Evolutionary conservation across 73 alveolate species (phyloP).

Genomic region (Paramecium caudatum): DNA sequence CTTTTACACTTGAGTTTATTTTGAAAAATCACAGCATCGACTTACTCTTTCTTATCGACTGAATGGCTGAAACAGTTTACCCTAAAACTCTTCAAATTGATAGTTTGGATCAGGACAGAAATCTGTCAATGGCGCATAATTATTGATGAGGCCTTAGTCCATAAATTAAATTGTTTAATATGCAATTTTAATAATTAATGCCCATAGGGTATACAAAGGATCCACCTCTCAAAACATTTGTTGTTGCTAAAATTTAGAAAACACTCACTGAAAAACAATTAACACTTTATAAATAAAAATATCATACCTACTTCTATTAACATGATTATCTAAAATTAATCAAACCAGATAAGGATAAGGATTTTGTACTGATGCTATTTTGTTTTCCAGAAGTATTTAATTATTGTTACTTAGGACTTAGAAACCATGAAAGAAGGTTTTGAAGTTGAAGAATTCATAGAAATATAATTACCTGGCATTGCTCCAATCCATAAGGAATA

Average conservation of each 20-base stretch:
- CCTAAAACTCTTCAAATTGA: slow-evolving; percentile 30
- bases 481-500: background rate
- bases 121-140: slow-evolving; percentile 55
- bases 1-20: slow-evolving; percentile 29
- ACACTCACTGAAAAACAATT: background rate
- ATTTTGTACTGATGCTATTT: background rate
- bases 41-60: slow-evolving; percentile 31
- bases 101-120: slow-evolving; percentile 38
- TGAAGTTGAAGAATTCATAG: slow-evolving; percentile 2
- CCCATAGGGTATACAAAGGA: background rate
- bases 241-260: slow-evolving; percentile 7
- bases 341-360: background rate
- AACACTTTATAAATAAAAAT: background rate
- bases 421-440: background rate
- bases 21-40: slow-evolving; percentile 57
- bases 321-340: slow-evolving; percentile 17
- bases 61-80: slow-evolving; percentile 32
- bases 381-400: background rate
- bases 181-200: slow-evolving; percentile 26
- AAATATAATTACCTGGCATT: too few species aligned
- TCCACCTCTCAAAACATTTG: slow-evolving; percentile 15
- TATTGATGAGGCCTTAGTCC: slow-evolving; percentile 33
- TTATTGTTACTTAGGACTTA: background rate
- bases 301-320: background rate
- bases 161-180: slow-evolving; percentile 19